phyloP scores from a whole-genome alignment of 768 basidiomycete genomes.

The Multifurca ochricompacta region DNA sequence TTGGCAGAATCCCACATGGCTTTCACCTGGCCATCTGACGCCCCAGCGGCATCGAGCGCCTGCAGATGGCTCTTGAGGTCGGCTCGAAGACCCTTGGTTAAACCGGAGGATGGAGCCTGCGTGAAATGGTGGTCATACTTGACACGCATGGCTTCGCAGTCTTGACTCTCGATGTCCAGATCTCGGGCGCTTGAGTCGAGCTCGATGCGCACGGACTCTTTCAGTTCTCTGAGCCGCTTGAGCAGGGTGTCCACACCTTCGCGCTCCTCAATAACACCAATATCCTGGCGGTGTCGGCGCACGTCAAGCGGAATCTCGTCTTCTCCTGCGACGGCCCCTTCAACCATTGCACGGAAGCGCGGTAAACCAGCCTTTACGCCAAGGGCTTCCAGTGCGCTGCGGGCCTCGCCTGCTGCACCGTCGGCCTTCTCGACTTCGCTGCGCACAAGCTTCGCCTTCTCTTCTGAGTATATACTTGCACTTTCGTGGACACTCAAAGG shows the following conservation, averaged over 20 bases:
- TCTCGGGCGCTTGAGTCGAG: constrained; percentile 57
- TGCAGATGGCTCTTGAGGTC: constrained; percentile 71
- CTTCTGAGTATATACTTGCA: constrained; percentile 94
- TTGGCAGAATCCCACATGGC: constrained; percentile 64
- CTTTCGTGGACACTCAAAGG: constrained; percentile 94
- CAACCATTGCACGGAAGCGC: constrained; percentile 64
- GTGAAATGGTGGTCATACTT: constrained; percentile 84
- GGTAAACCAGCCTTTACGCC: constrained; percentile 65
- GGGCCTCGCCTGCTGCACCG: constrained; percentile 68
- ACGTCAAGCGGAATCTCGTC: constrained; percentile 68
- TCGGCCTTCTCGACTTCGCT: constrained; percentile 86
- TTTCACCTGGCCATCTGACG: constrained; percentile 71
- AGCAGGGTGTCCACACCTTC: constrained; percentile 63
- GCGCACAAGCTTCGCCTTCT: constrained; percentile 92
- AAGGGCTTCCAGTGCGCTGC: constrained; percentile 72
- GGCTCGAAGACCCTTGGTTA: constrained; percentile 62
- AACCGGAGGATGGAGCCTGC: constrained; percentile 71
- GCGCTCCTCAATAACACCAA: constrained; percentile 56
- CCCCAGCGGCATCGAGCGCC: constrained; percentile 67
- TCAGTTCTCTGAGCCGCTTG: constrained; percentile 48
- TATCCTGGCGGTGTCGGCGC: constrained; percentile 66
- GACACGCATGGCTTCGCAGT: constrained; percentile 84
- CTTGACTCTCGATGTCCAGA: constrained; percentile 74
- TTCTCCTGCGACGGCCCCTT: constrained; percentile 52
- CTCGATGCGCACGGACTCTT: constrained; percentile 47